Percentiles rank a stretch among this genome's conserved stretches.
Evolutionary conservation across 176 grass and related monocot genomes (phyloP).

Genomic region (Triticum timopheevii): DNA sequence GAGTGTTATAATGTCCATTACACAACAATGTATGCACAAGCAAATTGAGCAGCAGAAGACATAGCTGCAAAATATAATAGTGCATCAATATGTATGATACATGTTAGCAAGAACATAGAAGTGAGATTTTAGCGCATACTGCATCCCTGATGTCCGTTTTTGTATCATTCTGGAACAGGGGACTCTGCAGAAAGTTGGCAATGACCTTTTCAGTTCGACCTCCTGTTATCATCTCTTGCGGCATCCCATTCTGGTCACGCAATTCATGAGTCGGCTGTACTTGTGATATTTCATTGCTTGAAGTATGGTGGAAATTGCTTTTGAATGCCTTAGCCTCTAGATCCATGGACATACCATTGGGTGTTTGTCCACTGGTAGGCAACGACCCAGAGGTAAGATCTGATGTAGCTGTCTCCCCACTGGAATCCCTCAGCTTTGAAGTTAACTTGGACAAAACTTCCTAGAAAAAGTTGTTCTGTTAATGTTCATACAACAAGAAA

Average conservation of each 20-base stretch:
- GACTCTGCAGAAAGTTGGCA: constrained; percentile 64
- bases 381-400: constrained; percentile 30
- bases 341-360: constrained; percentile 27
- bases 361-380: constrained; percentile 45
- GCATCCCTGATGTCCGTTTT: constrained; percentile 35
- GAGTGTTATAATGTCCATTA: neutral
- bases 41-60: neutral
- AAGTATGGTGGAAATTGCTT: constrained; percentile 30
- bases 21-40: neutral
- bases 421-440: constrained; percentile 46
- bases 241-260: constrained; percentile 27
- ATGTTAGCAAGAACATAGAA: neutral
- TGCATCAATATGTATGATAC: neutral
- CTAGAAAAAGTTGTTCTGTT: constrained; percentile 41
- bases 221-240: constrained; percentile 23
- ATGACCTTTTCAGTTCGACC: constrained; percentile 77
- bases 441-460: constrained; percentile 61
- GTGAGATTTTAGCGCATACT: constrained; percentile 35
- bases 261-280: constrained; percentile 26
- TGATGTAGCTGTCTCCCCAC: constrained; percentile 32
- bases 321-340: constrained; percentile 33
- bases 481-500: constrained; percentile 22
- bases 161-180: constrained; percentile 58
- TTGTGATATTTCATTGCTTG: constrained; percentile 32
- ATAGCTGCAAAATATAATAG: neutral